A percentile compares a stretch with the other conserved stretches of the same genome.
Evolutionary conservation across 176 grass and related monocot genomes (phyloP).

Genomic region (Bonia amplexicaulis): DNA sequence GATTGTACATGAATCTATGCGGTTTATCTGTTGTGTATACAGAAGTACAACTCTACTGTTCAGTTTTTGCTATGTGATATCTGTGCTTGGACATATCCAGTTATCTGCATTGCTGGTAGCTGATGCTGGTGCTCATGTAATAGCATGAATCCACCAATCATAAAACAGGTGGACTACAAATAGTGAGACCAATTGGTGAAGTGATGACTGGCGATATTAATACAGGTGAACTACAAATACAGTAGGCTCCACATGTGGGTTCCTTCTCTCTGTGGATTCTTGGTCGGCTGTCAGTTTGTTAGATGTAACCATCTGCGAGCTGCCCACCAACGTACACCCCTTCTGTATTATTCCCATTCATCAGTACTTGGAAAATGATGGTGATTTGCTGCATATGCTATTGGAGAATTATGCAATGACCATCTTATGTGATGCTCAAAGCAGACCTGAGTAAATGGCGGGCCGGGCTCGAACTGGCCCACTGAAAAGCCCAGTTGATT

Average conservation of each 20-base stretch:
- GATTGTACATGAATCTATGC: constrained; percentile 11
- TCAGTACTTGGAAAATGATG: neutral
- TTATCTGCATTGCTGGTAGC: neutral
- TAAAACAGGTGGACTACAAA: neutral
- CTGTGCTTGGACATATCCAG: neutral
- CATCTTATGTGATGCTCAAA: too few species aligned
- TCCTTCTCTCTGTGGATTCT: neutral
- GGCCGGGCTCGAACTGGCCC: too few species aligned
- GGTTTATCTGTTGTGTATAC: constrained; percentile 8
- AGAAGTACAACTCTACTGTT: neutral
- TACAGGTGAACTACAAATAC: neutral
- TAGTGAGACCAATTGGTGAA: neutral
- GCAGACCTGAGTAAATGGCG: too few species aligned
- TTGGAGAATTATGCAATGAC: neutral
- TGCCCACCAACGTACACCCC: neutral
- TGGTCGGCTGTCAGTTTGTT: neutral
- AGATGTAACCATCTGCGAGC: neutral
- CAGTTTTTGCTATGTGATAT: neutral
- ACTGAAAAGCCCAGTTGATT: too few species aligned
- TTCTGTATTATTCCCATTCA: neutral
- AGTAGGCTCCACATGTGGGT: neutral
- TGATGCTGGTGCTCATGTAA: neutral
- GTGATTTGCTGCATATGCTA: neutral
- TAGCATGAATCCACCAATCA: neutral
- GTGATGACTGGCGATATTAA: neutral